Evolutionary conservation across 106 monocot species (phyloP).

Genomic region (Dioscorea dumetorum): DNA sequence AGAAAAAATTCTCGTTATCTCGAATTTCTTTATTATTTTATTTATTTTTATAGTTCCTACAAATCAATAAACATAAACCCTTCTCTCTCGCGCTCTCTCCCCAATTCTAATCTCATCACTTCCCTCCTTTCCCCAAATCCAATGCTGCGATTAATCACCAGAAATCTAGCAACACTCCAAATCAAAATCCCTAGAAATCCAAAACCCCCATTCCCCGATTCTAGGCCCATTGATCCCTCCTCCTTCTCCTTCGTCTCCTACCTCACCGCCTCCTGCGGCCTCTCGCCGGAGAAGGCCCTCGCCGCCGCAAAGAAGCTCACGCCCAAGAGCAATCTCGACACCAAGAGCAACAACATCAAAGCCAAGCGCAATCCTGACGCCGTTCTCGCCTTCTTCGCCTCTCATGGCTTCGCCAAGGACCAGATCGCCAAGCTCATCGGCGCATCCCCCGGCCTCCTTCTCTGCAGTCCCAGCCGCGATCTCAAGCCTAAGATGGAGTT

Average conservation of each 20-base stretch:
- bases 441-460: neutral
- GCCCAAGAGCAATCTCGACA: too few species aligned
- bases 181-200: too few species aligned
- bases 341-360: neutral
- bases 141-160: too few species aligned
- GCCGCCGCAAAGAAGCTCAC: neutral
- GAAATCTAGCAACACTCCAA: too few species aligned
- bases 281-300: neutral
- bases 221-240: neutral
- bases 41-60: too few species aligned
- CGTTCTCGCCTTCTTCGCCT: neutral
- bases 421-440: slow-evolving; percentile 5
- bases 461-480: neutral
- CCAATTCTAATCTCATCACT: too few species aligned
- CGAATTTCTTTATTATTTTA: too few species aligned
- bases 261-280: neutral
- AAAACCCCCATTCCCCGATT: too few species aligned
- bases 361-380: neutral
- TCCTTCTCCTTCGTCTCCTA: neutral
- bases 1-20: too few species aligned
- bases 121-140: too few species aligned
- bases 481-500: slow-evolving; percentile 9
- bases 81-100: too few species aligned
- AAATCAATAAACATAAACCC: too few species aligned
- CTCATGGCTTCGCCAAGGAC: slow-evolving; percentile 8